phyloP scores from a whole-genome alignment of 768 basidiomycete genomes.

The Podaxis sp. region DNA sequence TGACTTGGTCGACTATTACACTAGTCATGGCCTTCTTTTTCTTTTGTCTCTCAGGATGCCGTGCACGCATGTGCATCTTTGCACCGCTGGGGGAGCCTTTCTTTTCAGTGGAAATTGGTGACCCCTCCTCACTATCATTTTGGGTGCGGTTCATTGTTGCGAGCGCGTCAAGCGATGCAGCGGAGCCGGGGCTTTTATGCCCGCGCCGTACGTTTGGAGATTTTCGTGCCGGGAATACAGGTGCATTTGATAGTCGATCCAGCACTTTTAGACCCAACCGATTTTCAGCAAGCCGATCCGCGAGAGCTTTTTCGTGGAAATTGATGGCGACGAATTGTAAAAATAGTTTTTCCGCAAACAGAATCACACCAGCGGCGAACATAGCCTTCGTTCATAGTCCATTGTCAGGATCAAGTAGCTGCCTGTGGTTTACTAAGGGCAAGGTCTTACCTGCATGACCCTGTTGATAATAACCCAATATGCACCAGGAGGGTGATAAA shows the following conservation, averaged over 20 bases:
- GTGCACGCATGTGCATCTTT: constrained; percentile 10
- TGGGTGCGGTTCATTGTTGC: constrained; percentile 15
- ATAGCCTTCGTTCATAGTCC: constrained; percentile 32
- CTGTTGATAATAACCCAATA: constrained; percentile 74
- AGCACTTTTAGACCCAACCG: constrained; percentile 67
- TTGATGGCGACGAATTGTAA: constrained; percentile 78
- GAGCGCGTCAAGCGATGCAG: constrained; percentile 37
- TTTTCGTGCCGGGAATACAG: constrained; percentile 41
- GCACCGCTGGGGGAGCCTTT: background rate
- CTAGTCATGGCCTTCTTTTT: constrained; percentile 55
- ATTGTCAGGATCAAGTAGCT: background rate
- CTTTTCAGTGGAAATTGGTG: constrained; percentile 12
- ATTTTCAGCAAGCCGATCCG: constrained; percentile 73
- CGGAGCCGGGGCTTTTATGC: constrained; percentile 40
- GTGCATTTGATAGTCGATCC: constrained; percentile 69
- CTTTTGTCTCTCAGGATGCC: constrained; percentile 35
- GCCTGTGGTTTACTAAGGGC: background rate
- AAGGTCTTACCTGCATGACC: constrained; percentile 58
- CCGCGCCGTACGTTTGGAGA: constrained; percentile 43
- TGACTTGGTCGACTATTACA: constrained; percentile 71
- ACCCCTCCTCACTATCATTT: background rate
- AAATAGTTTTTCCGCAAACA: constrained; percentile 53
- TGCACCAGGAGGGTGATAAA: constrained; percentile 57
- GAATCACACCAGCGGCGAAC: constrained; percentile 43
- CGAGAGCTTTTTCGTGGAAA: constrained; percentile 75